Evolutionary conservation across 2,329 filamentous ascomycete genomes (phyloP).

Genomic region (Hypoxylon sp.): DNA sequence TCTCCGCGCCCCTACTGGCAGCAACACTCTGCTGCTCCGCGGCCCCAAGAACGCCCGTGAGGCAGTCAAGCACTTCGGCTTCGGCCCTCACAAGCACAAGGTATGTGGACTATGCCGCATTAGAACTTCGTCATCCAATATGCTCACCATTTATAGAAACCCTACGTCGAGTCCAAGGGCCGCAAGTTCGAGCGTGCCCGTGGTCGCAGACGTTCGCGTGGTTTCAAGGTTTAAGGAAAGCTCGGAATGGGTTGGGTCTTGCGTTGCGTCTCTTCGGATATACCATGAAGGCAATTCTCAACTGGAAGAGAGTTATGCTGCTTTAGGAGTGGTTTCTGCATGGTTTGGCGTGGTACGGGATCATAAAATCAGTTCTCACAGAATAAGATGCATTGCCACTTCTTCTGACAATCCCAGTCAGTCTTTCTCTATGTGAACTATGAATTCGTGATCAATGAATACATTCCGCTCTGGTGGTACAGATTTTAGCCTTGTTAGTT

Average conservation of each 20-base stretch:
- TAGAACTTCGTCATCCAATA: background rate
- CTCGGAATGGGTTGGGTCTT: conserved; percentile 49
- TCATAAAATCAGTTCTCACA: conserved; percentile 55
- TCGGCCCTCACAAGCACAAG: conserved; percentile 98
- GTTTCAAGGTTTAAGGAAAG: conserved; percentile 98
- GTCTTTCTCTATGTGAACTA: conserved; percentile 26
- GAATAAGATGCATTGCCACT: conserved; percentile 53
- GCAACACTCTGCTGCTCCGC: conserved; percentile 96
- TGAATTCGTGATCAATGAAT: conserved; percentile 35
- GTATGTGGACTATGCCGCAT: conserved; percentile 62
- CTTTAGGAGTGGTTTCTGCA: conserved; percentile 55
- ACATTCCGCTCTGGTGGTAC: background rate
- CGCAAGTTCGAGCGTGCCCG: conserved; percentile 99
- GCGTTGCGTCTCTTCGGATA: conserved; percentile 51
- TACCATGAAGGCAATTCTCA: conserved; percentile 48
- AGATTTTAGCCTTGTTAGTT: background rate
- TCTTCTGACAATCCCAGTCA: conserved; percentile 40
- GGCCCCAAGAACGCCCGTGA: conserved; percentile 98
- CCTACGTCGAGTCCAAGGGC: conserved; percentile 97
- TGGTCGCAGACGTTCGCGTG: conserved; percentile 97
- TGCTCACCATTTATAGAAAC: conserved; percentile 74
- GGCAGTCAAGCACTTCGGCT: conserved; percentile 99
- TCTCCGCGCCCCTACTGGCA: conserved; percentile 92
- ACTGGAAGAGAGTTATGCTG: conserved; percentile 48
- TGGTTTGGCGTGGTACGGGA: conserved; percentile 64